These are phyloP conservation scores for Davidsoniella eucalypti DNA, from an alignment of 2,329 filamentous ascomycete species.

Conservation along the genomic window DNA sequence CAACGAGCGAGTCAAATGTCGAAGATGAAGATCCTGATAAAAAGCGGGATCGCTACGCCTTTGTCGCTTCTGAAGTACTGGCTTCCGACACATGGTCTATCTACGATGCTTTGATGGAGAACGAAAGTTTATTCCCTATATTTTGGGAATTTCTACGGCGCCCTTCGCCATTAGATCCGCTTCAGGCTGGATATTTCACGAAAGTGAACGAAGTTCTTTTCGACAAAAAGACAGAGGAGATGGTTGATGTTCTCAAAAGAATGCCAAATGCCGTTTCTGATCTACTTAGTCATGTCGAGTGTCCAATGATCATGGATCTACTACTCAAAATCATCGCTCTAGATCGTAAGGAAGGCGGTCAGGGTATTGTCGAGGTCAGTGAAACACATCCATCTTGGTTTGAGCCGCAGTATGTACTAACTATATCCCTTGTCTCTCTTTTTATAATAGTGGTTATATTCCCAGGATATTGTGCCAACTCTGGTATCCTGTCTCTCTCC, in stretches of 20 bases:
- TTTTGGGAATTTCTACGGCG: constrained; percentile 87
- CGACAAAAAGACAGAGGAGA: constrained; percentile 95
- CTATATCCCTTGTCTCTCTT: neutral
- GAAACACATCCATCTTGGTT: neutral
- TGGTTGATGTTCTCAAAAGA: constrained; percentile 78
- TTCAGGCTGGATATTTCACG: constrained; percentile 95
- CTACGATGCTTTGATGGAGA: constrained; percentile 79
- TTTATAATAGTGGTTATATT: constrained; percentile 65
- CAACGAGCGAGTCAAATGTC: constrained; percentile 29
- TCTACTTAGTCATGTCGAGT: constrained; percentile 87
- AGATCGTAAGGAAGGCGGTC: constrained; percentile 78
- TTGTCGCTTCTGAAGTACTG: constrained; percentile 80
- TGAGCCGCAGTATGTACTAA: neutral
- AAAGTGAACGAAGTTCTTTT: constrained; percentile 97
- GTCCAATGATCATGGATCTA: constrained; percentile 95
- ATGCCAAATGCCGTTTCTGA: constrained; percentile 67
- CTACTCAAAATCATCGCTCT: constrained; percentile 92
- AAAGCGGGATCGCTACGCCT: constrained; percentile 83
- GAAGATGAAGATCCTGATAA: constrained; percentile 70
- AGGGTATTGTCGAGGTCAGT: constrained; percentile 81
- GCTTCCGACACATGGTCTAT: constrained; percentile 97
- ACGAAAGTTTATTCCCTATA: constrained; percentile 55
- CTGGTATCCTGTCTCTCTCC: constrained; percentile 76
- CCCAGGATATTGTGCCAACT: constrained; percentile 71
- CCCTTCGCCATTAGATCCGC: constrained; percentile 71